Evolutionary conservation across 2,329 filamentous ascomycete species (phyloP), one percentile per base, ranked within the genome.

Genomic region (Microdochium bolleyi): DNA sequence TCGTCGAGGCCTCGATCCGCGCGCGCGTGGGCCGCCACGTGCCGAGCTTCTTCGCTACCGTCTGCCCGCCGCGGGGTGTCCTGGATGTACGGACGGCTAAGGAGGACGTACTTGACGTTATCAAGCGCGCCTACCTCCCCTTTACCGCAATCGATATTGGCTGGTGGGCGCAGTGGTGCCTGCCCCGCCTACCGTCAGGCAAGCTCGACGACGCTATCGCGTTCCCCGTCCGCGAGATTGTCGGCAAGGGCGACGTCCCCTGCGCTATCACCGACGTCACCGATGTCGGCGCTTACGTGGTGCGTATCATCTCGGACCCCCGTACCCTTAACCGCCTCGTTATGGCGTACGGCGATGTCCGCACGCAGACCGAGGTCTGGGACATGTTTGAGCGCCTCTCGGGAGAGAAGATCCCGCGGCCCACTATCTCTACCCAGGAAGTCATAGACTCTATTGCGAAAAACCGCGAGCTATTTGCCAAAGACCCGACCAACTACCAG

Each of bases 261-360:
- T 70, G 63, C 24, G 66, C 71, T 2, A 55, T 79, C 44, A 76
- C 71, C 1, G 73, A 79, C 58, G 53, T 74, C 53, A 58, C 69
- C 13, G 77, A 81, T 58, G 69, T 80, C 50, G 78, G 78, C 10
- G 62, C 61, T 50, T 78, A 72, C 56, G 70, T 76, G 13, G 76
- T 74, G 1, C 62, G 64, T 48, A 75, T 80, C 55, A 70, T 80
- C 41, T 55, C 59, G 4, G 77, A 80, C 58, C 67, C 70, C 14
- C 62, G 76, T 22, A 80, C 78, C 3, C 54, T 80, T 51, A 80
- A 80, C 61, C 71, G 72, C 61, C 70, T 67, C 57, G 72, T 80
- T 2, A 67, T 75, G 50, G 68, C 69, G 5, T 78, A 74, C 58
- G 70, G 70, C 55, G 71, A 76, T 37, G 62, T 73, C 1, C 59